Evolutionary conservation across 345 rosid species (phyloP), one percentile per base, ranked within the genome.

Genomic region (Lumnitzera racemosa): DNA sequence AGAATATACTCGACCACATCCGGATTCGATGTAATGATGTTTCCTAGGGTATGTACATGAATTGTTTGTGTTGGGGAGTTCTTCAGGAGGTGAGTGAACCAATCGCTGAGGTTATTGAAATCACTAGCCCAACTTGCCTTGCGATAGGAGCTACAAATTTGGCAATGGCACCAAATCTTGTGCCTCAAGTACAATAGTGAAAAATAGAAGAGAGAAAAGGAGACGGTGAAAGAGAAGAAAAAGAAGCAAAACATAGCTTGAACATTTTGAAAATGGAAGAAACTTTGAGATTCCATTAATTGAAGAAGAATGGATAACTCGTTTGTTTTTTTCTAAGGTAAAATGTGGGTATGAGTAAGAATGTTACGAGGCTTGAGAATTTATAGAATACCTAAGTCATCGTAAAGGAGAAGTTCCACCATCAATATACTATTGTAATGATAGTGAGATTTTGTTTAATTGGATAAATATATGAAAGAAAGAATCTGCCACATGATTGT

Each of bases 1-100:
- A 82, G 79, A 31, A 82, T 75, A 59, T 82, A 51, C 50, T 82
- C 69, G 0, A 80, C 81, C 11, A 77, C 76, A 15, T 31, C 66
- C 0, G 81, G 81, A 49, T 77, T 80, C 0, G 81, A 59, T 12
- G 85, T 81, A 60, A 81, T 66, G 36, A 61, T 71, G 55, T 73
- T 78, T 67, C 57, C 57, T 3, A 77, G 72, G 14, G 65, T 72
- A 55, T 74, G 85, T 47, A 81, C 12, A 7, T 67, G 70, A n/a
- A 81, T 61, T 4, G 85, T 78, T 11, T 64, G 72, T 20, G 77
- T 53, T 0, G 80, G 70, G 2, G 82, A 77, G 16, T 70, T 61
- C 12, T 61, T 50, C 27, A 81, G 78, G 47, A 81, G 78, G 65
- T 75, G 67, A 51, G 78, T 56, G 59, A 62, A 66, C 80, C 85